A percentile compares a stretch with the other conserved stretches of the same genome.
phyloP scores from a whole-genome alignment of 139 green algal species.

The Tetradesmus obliquus region DNA sequence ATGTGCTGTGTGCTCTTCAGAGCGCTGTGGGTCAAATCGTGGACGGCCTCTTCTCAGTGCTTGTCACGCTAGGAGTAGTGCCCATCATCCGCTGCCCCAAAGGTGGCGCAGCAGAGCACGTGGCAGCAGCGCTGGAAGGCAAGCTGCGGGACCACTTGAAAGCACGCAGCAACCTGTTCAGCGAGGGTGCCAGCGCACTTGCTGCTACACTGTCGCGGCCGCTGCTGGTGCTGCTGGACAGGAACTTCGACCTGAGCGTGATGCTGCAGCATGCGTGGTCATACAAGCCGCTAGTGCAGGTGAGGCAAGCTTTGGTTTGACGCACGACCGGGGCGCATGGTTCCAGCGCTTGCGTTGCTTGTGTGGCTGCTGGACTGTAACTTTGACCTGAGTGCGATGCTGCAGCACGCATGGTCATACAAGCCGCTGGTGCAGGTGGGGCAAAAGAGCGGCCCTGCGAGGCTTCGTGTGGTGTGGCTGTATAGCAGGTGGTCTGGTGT shows the following conservation, averaged over 20 bases:
- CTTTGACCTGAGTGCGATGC: conserved; percentile 90
- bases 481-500: too few relatives aligned
- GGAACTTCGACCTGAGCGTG: conserved; percentile 95
- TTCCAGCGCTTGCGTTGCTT: conserved; percentile 52
- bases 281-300: conserved; percentile 96
- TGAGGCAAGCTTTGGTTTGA: neutral
- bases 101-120: conserved; percentile 95
- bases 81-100: conserved; percentile 94
- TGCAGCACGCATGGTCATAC: conserved; percentile 98
- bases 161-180: conserved; percentile 82
- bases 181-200: conserved; percentile 65
- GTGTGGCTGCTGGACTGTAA: conserved; percentile 97
- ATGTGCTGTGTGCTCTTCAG: conserved; percentile 27
- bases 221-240: conserved; percentile 97
- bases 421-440: conserved; percentile 90
- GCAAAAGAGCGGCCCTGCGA: too few relatives aligned
- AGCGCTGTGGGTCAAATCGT: conserved; percentile 81
- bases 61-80: conserved; percentile 91
- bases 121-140: conserved; percentile 84
- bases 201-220: conserved; percentile 82
- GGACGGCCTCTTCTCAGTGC: conserved; percentile 93
- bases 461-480: too few relatives aligned
- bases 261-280: conserved; percentile 95
- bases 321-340: neutral
- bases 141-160: conserved; percentile 86